Conservation (phyloP, 2,329 filamentous ascomycete species). For the Ophiognomonia clavigignenti-juglandacearum region DNA sequence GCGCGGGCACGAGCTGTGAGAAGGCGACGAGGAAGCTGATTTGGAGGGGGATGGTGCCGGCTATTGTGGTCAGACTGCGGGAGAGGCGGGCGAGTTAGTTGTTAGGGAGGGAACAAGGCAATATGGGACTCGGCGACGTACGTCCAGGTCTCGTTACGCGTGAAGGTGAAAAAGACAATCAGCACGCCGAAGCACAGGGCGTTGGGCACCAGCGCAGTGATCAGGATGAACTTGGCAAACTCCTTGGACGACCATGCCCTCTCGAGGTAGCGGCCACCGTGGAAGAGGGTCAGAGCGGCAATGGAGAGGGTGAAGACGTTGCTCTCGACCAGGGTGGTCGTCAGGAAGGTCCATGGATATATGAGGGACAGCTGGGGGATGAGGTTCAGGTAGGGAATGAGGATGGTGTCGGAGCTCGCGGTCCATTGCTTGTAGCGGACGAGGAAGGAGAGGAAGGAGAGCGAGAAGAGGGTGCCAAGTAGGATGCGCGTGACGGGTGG, state of each 20-base stretch:
- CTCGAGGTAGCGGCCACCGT: slow-evolving; percentile 92
- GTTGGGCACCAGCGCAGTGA: slow-evolving; percentile 78
- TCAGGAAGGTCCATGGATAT: slow-evolving; percentile 90
- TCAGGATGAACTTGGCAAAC: slow-evolving; percentile 82
- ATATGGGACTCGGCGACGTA: slow-evolving; percentile 30
- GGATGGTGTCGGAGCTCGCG: slow-evolving; percentile 52
- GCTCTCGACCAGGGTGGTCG: slow-evolving; percentile 83
- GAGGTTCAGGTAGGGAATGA: slow-evolving; percentile 82
- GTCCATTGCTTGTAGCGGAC: slow-evolving; percentile 70
- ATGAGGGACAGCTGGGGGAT: slow-evolving; percentile 77
- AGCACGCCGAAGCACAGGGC: slow-evolving; percentile 67
- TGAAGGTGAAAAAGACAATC: slow-evolving; percentile 67
- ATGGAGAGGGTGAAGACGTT: slow-evolving; percentile 84
- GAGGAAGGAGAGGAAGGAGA: slow-evolving; percentile 78
- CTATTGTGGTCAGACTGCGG: slow-evolving; percentile 72
- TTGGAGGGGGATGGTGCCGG: slow-evolving; percentile 83
- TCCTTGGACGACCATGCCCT: slow-evolving; percentile 90
- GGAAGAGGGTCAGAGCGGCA: slow-evolving; percentile 74
- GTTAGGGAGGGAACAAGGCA: slow-evolving; percentile 12
- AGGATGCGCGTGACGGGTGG: slow-evolving; percentile 84
- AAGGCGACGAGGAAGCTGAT: slow-evolving; percentile 94
- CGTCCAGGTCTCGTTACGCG: slow-evolving; percentile 63
- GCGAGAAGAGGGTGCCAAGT: slow-evolving; percentile 67
- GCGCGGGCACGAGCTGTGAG: slow-evolving; percentile 94
- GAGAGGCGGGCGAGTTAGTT: slow-evolving; percentile 15